Percentiles rank a stretch among this genome's conserved stretches.
Evolutionary conservation across 768 basidiomycete species (phyloP).

Genomic region (Kwoniella pini): DNA sequence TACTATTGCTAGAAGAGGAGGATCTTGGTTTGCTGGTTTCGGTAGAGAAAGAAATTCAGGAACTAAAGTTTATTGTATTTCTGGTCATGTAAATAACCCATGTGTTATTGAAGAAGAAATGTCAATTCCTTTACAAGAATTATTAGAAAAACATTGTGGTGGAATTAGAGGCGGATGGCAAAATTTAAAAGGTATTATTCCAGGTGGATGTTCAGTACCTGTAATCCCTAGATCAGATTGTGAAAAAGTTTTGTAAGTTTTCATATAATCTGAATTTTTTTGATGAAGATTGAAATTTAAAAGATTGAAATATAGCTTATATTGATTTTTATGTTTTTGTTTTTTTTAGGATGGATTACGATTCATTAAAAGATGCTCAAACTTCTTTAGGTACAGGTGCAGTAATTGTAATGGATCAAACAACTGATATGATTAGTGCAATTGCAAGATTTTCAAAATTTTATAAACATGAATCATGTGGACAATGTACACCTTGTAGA

Average conservation of each 20-base stretch:
- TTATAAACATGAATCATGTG: constrained; percentile 98
- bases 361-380: constrained; percentile 92
- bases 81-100: constrained; percentile 96
- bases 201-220: constrained; percentile 92
- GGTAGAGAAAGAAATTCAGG: constrained; percentile 90
- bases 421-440: constrained; percentile 88
- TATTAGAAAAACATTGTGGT: constrained; percentile 95
- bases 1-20: constrained; percentile 88
- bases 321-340: neutral
- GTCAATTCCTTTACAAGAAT: constrained; percentile 90
- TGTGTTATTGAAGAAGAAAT: constrained; percentile 99
- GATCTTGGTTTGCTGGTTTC: constrained; percentile 87
- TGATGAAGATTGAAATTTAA: too few relatives aligned
- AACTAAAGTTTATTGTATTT: constrained; percentile 96
- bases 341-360: constrained; percentile 83
- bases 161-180: constrained; percentile 95
- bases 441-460: constrained; percentile 94
- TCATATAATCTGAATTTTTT: neutral
- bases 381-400: constrained; percentile 98
- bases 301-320: neutral
- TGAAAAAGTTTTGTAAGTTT: constrained; percentile 79
- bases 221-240: constrained; percentile 81
- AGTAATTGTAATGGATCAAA: constrained; percentile 98
- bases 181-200: constrained; percentile 93
- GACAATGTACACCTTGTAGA: constrained; percentile 88